These are phyloP conservation scores for Antrodiella citrinella DNA, from an alignment of 768 basidiomycete species.

Conservation along the genomic window DNA sequence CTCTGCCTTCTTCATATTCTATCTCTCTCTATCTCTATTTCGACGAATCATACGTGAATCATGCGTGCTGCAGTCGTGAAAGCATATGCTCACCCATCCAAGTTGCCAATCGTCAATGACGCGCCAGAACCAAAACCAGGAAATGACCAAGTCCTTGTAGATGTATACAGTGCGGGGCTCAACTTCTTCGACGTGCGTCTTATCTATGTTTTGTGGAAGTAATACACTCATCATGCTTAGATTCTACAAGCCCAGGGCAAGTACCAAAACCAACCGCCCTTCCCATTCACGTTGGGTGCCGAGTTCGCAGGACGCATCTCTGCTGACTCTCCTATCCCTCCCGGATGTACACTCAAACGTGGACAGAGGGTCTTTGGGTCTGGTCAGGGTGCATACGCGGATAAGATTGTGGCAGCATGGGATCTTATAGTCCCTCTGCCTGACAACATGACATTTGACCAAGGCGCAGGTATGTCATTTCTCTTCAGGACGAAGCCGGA, in stretches of 20 bases:
- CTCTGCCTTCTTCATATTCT: not conserved
- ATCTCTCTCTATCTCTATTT: not conserved
- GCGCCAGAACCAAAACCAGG: conserved; percentile 31
- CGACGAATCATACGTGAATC: conserved; percentile 28
- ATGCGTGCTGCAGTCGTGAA: conserved; percentile 80
- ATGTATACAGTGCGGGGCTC: conserved; percentile 42
- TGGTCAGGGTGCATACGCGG: conserved; percentile 72
- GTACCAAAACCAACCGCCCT: conserved; percentile 75
- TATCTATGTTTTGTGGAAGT: no score
- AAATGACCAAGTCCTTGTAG: conserved; percentile 37
- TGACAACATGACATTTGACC: conserved; percentile 66
- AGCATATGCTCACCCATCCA: conserved; percentile 44
- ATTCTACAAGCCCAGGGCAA: conserved; percentile 87
- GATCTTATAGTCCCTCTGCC: conserved; percentile 58
- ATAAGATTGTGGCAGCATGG: conserved; percentile 55
- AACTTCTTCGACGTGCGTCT: conserved; percentile 42
- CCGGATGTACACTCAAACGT: conserved; percentile 65
- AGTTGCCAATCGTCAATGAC: conserved; percentile 29
- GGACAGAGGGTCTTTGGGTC: conserved; percentile 89
- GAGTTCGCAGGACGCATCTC: conserved; percentile 83
- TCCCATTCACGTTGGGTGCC: conserved; percentile 79
- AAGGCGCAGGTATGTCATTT: conserved; percentile 62
- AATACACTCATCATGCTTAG: conserved; percentile 26
- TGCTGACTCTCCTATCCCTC: conserved; percentile 62
- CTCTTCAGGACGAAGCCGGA: not conserved